Conservation (phyloP, 345 rosid genomes). For the Salix exigua region DNA sequence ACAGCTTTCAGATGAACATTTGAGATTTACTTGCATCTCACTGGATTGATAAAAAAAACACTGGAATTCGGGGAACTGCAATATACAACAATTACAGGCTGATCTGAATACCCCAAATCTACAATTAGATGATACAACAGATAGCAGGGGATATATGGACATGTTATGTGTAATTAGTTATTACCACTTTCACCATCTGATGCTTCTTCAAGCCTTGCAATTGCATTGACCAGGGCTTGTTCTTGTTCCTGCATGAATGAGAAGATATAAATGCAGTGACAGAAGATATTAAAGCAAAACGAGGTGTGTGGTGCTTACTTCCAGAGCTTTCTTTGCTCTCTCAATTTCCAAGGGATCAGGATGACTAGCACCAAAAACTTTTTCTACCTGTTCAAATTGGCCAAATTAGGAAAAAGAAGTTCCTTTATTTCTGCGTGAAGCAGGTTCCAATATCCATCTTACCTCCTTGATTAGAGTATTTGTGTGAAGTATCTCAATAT, state of each 20-base stretch:
- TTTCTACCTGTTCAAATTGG: conserved; percentile 65
- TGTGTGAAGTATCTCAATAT: conserved; percentile 87
- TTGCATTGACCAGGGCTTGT: conserved; percentile 82
- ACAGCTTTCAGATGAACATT: not conserved
- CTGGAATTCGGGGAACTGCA: conserved; percentile 14
- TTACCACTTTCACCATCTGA: conserved; percentile 99
- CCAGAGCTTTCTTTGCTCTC: conserved; percentile 80
- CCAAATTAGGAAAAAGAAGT: conserved; percentile 8
- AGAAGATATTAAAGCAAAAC: not conserved
- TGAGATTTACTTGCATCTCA: not conserved
- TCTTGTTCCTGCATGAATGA: conserved; percentile 68
- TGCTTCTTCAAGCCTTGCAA: conserved; percentile 85
- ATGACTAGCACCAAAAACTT: conserved; percentile 58
- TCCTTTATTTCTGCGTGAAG: not conserved
- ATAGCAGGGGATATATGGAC: conserved; percentile 28
- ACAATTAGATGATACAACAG: conserved; percentile 31
- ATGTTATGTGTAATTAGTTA: conserved; percentile 53
- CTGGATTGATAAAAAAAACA: conserved; percentile 1
- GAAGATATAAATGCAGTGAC: conserved; percentile 4
- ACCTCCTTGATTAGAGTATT: conserved; percentile 90
- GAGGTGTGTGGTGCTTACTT: conserved; percentile 41
- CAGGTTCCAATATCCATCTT: conserved; percentile 10
- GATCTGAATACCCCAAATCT: conserved; percentile 28
- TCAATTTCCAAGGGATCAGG: conserved; percentile 72
- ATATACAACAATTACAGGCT: conserved; percentile 23